Evolutionary conservation across 176 grass and related monocot species (phyloP).

Genomic region (barley (Hordeum vulgare)): MorexV3_pseudomolecules_assembly NC_058522.1:527468813-527469312

Average conservation of each 20-base stretch:
- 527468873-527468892: conserved; percentile 93
- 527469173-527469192: background rate
- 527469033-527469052: conserved; percentile 94
- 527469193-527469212: conserved; percentile 40
- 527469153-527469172: conserved; percentile 12
- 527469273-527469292: conserved; percentile 63
- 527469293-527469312: background rate
- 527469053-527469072: conserved; percentile 99
- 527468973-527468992: conserved; percentile 11
- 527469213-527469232: conserved; percentile 95
- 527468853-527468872: conserved; percentile 73
- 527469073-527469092: conserved; percentile 82
- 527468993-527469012: conserved; percentile 17
- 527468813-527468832: background rate
- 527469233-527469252: conserved; percentile 99
- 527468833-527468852: background rate
- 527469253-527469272: conserved; percentile 89
- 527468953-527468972: conserved; percentile 10
- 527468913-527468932: conserved; percentile 94
- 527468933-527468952: conserved; percentile 79
- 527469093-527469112: conserved; percentile 98
- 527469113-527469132: conserved; percentile 97
- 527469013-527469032: conserved; percentile 92
- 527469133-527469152: conserved; percentile 96
- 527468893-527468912: conserved; percentile 97